Evolutionary conservation across 2,329 filamentous ascomycete species (phyloP), one percentile per base, ranked within the genome.

Genomic region (Penicillium paneum): DNA sequence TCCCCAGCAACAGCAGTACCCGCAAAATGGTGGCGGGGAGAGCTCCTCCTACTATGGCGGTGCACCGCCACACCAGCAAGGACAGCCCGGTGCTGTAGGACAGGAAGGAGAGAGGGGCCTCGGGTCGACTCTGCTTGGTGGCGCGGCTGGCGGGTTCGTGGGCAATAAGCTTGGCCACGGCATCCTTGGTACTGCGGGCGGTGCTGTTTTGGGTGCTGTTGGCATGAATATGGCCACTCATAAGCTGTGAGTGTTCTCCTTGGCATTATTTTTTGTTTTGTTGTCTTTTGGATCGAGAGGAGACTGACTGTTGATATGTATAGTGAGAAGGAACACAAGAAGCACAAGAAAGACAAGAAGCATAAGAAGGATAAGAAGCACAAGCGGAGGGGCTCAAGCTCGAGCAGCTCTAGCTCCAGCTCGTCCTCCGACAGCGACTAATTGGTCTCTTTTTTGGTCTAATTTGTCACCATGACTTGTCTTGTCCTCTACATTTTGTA

Each of bases 1-100:
- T 17, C 64, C 64, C 24, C 54, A 60, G n/a, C 57, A 63, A 35
- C 64, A 65, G 35, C 66, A 67, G 43, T 60, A 59, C 35, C 64
- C 59, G 29, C 56, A 57, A 29, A 58, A 52, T 8, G 69, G 70
- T 38, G 65, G 55, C 5, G 69, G 70, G 41, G 65, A 64, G 51
- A 72, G 54, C 44, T 62, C 67, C 31, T 63, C 64, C 2, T 74
- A 73, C 54, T 74, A 74, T 43, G 63, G 63, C 2, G 52, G 43
- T 8, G 52, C 52, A 26, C 59, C 58, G 2, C 41, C 60, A 19
- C 58, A 61, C 17, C 66, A 67, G 40, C 55, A 58, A 36, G 64
- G 59, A 44, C 58, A 62, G 4, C 54, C 60, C 19, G 60, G 55
- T 26, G 57, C 64, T 4, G 61, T 46, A 26, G 61, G 59, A 12